Conservation (phyloP, 2,329 filamentous ascomycete genomes). For the Fusarium haematococcum region DNA sequence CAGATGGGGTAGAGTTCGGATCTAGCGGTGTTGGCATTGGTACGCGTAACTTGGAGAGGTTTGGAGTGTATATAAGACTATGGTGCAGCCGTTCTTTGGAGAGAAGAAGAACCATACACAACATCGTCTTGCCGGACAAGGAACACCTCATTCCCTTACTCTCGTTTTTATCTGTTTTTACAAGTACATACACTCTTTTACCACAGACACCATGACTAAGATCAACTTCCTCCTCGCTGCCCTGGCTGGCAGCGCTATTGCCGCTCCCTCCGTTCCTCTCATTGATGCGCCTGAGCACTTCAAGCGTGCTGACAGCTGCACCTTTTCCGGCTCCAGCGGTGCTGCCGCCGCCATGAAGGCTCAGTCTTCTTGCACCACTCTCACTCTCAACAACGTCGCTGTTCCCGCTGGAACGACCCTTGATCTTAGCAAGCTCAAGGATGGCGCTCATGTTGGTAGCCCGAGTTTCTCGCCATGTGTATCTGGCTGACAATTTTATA, state of each 20-base stretch:
- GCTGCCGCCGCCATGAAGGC: constrained; percentile 27
- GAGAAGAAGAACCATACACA: background rate
- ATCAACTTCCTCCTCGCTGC: constrained; percentile 22
- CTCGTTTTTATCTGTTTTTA: constrained; percentile 5
- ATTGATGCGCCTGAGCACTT: constrained; percentile 13
- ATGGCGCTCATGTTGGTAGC: constrained; percentile 27
- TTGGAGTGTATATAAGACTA: constrained; percentile 18
- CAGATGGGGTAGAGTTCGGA: background rate
- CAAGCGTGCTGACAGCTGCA: constrained; percentile 36
- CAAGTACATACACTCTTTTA: background rate
- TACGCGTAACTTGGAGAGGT: background rate
- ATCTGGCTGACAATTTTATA: background rate
- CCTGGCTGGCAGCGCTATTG: constrained; percentile 35
- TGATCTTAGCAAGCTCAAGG: constrained; percentile 36
- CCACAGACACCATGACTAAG: constrained; percentile 26
- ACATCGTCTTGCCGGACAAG: constrained; percentile 35
- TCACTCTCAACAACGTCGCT: constrained; percentile 26
- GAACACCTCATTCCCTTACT: constrained; percentile 3
- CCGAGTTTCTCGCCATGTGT: background rate
- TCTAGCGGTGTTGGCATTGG: background rate
- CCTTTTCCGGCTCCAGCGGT: constrained; percentile 34
- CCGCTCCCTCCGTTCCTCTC: constrained; percentile 24
- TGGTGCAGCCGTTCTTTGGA: background rate
- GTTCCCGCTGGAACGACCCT: constrained; percentile 37
- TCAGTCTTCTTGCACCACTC: constrained; percentile 32